Evolutionary conservation across 768 basidiomycete species (phyloP).

Genomic region (Naganishia friedmannii): DNA sequence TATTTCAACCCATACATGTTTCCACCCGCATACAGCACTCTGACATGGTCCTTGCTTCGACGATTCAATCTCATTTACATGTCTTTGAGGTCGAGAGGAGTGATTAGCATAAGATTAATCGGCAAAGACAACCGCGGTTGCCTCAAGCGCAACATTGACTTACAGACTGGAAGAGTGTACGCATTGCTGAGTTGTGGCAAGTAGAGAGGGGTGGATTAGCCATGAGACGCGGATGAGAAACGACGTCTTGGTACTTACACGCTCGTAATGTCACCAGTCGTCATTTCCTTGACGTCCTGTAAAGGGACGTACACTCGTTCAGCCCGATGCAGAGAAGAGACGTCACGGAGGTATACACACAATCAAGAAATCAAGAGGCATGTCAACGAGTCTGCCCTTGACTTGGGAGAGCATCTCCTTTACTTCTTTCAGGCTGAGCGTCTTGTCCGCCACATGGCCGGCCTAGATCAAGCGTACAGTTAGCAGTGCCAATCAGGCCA

Average conservation of each 20-base stretch:
- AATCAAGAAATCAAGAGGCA: constrained; percentile 52
- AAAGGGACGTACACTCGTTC: neutral
- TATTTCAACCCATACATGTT: no score
- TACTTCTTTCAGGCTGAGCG: constrained; percentile 64
- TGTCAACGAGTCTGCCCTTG: constrained; percentile 54
- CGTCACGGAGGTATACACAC: constrained; percentile 33
- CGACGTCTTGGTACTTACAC: constrained; percentile 20
- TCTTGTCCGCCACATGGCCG: constrained; percentile 72
- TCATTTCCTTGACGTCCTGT: constrained; percentile 35
- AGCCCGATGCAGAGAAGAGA: neutral
- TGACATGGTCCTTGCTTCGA: no score
- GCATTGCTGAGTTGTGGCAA: constrained; percentile 15
- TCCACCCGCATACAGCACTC: no score
- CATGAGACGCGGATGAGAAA: neutral
- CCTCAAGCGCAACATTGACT: neutral
- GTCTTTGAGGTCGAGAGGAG: neutral
- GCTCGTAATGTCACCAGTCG: constrained; percentile 27
- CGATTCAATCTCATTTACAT: neutral
- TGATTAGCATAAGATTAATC: neutral
- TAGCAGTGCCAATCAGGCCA: neutral
- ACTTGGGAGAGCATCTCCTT: constrained; percentile 70
- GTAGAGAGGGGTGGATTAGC: neutral
- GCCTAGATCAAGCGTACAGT: constrained; percentile 54
- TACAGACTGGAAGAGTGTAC: constrained; percentile 32
- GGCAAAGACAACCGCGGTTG: neutral